These are phyloP conservation scores for Narthecium ossifragum DNA, from an alignment of 106 monocot genomes.

Conservation along the genomic window DNA sequence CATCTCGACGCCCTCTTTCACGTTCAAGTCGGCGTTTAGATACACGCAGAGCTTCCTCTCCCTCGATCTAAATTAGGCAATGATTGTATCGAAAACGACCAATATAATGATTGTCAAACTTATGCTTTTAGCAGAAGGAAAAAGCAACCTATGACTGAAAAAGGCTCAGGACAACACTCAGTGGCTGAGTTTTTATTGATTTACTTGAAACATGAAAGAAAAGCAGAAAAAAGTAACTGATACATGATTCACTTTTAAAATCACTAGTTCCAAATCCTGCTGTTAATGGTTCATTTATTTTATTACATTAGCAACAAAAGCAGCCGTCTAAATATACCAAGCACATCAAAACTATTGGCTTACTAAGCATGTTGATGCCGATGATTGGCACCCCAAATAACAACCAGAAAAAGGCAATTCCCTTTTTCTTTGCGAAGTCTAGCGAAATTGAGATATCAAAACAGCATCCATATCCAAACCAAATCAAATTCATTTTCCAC, in stretches of 20 bases:
- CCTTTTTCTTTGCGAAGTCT: too few relatives aligned
- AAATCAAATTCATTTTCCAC: too few relatives aligned
- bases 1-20: conserved; percentile 82
- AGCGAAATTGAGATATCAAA: too few relatives aligned
- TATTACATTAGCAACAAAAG: too few relatives aligned
- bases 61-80: conserved; percentile 59
- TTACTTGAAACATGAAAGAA: background rate
- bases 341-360: too few relatives aligned
- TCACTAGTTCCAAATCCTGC: too few relatives aligned
- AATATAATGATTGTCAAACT: background rate
- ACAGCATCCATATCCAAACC: too few relatives aligned
- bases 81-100: background rate
- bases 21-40: conserved; percentile 79
- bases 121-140: background rate
- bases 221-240: background rate
- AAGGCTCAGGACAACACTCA: background rate
- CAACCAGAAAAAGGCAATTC: too few relatives aligned
- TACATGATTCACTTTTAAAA: background rate
- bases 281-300: too few relatives aligned
- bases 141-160: background rate
- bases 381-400: too few relatives aligned
- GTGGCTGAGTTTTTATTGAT: background rate
- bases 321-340: too few relatives aligned
- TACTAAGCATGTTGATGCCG: too few relatives aligned
- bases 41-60: conserved; percentile 62